Conservation (phyloP, 164 flowering plant genomes). For the Berberis thunbergii region DNA sequence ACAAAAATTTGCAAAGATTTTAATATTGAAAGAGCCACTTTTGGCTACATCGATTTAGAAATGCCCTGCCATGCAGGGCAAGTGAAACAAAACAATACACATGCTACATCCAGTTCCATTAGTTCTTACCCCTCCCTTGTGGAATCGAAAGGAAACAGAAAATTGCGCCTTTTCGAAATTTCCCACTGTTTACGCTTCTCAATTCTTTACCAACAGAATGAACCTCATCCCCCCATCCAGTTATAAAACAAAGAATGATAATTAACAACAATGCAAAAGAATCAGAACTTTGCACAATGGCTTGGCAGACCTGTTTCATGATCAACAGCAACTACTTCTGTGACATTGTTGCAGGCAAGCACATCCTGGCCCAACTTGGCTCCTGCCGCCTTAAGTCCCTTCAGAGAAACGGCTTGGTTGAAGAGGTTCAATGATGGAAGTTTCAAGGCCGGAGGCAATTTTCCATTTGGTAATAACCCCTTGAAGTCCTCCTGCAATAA, state of each 20-base stretch:
- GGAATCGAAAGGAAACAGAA: no score
- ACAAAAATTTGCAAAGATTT: no score
- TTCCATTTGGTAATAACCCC: constrained; percentile 47
- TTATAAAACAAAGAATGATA: constrained; percentile 14
- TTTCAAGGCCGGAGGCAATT: constrained; percentile 79
- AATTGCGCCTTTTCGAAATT: no score
- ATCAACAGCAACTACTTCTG: constrained; percentile 63
- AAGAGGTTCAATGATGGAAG: constrained; percentile 82
- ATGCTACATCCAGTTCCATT: no score
- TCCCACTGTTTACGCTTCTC: no score
- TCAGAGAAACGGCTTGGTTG: constrained; percentile 75
- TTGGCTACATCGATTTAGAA: no score
- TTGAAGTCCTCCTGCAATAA: constrained; percentile 59
- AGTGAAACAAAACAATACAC: no score
- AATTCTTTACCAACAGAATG: no score
- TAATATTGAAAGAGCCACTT: no score
- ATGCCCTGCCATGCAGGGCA: no score
- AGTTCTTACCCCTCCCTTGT: no score
- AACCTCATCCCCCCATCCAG: neutral
- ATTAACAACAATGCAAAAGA: constrained; percentile 6
- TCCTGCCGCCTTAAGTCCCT: constrained; percentile 85
- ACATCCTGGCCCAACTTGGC: constrained; percentile 88
- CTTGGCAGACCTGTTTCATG: constrained; percentile 72
- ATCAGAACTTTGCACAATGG: constrained; percentile 59
- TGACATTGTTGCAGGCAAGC: constrained; percentile 42